Evolutionary conservation across 2,329 filamentous ascomycete genomes (phyloP).

Genomic region (Arthrobotrys musiformis): DNA sequence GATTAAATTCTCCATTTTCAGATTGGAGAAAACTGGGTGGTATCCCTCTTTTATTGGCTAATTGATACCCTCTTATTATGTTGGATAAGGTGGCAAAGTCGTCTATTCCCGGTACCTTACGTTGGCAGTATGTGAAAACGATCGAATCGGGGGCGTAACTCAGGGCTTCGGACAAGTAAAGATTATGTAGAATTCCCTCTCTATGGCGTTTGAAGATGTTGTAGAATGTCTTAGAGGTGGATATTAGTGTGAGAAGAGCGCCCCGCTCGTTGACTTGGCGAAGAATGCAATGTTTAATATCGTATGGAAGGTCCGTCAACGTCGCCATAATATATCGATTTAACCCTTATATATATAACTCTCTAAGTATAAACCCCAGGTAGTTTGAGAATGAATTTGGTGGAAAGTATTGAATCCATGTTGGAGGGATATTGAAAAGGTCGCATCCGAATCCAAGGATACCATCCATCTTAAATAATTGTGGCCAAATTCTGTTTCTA

Average conservation of each 20-base stretch:
- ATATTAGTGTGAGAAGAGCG: conserved; percentile 8
- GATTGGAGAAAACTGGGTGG: not conserved
- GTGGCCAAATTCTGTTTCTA: not conserved
- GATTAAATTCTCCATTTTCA: not conserved
- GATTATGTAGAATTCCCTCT: conserved; percentile 22
- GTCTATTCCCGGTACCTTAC: not conserved
- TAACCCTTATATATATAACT: not conserved
- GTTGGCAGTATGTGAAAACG: conserved; percentile 36
- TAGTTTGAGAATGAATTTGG: not conserved
- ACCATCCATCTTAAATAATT: not conserved
- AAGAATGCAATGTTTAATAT: conserved; percentile 38
- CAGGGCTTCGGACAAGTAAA: conserved; percentile 31
- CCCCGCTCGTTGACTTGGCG: conserved; percentile 19
- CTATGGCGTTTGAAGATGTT: conserved; percentile 25
- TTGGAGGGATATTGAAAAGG: not conserved
- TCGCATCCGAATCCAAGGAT: too few relatives aligned
- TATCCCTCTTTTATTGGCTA: not conserved
- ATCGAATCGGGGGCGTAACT: conserved; percentile 26
- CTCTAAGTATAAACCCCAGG: too few relatives aligned
- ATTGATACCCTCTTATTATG: conserved; percentile 1
- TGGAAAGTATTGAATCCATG: not conserved
- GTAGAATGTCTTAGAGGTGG: conserved; percentile 15
- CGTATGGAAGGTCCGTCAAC: conserved; percentile 31
- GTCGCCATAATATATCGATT: conserved; percentile 10
- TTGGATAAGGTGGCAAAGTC: not conserved